A percentile compares a stretch with the other conserved stretches of the same genome.
Conservation (phyloP, 371 early-diverging fungal genomes). For the Coemansia sp. region DNA sequence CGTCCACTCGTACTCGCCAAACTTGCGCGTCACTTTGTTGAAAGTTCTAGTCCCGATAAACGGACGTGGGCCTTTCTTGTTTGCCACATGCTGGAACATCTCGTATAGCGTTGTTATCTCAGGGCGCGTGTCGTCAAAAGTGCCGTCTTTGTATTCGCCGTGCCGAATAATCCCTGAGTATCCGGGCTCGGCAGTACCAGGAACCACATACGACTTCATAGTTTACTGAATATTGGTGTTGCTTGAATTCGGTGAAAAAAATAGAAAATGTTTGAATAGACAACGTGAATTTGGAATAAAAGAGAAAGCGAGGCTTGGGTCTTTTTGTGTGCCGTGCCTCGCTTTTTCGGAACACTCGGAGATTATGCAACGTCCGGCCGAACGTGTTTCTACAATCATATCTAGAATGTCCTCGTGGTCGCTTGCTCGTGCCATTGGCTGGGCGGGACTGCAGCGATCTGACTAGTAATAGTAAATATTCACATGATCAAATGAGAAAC, state of each 20-base stretch:
- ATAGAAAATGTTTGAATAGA: neutral
- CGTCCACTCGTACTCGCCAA: constrained; percentile 68
- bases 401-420: neutral
- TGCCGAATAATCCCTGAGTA: constrained; percentile 42
- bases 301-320: neutral
- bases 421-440: neutral
- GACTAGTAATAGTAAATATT: neutral
- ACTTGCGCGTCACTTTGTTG: constrained; percentile 53
- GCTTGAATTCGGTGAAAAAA: neutral
- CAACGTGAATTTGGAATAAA: neutral
- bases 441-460: neutral
- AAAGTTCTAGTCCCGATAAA: constrained; percentile 59
- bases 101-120: constrained; percentile 41
- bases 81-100: constrained; percentile 25
- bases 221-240: neutral
- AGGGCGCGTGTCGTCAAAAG: constrained; percentile 8
- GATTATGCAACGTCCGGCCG: neutral
- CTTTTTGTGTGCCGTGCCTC: neutral
- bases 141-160: constrained; percentile 16
- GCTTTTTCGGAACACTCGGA: neutral
- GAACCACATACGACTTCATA: constrained; percentile 31
- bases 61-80: constrained; percentile 37
- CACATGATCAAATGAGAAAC: neutral
- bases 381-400: neutral
- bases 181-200: constrained; percentile 38